Base-by-base conservation (phyloP, 1,284 basidiomycete species). In the Taiwanofungus camphoratus region DNA sequence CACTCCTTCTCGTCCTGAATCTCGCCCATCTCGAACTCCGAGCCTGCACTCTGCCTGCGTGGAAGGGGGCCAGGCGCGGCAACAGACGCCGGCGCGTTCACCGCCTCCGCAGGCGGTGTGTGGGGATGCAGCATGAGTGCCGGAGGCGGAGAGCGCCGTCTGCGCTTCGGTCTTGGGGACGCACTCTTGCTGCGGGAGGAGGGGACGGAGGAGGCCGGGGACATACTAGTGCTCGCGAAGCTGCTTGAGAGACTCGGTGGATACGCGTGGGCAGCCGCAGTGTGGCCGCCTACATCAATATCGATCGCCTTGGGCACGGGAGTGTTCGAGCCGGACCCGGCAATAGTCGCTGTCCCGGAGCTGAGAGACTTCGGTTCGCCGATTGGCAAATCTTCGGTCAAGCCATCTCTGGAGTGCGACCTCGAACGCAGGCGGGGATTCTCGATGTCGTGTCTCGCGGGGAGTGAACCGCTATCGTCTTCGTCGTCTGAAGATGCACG, bases 401-500 rank as follows among this genome's bases (percentile, higher is more conserved):
- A 27, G 5, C 60, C 51, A 5, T 61, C 59, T 27, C 56, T 54
- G 8, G 74, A 70, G 26, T 51, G 60, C 18, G 65, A 66, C 33
- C 54, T 60, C 12, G 54, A 55, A 24, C 56, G 57, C 32, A 62
- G 64, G 12, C 50, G 52, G 55, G 59, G 58, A 40, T 57, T 69
- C 55, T 80, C 74, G 38, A 79, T 59, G 50, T 82, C 79, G 45
- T 63, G 56, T 23, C 54, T 56, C 19, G 54, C 32, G 47, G 50
- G 46, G 13, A 33, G 23, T 24, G 31, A 41, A 13, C 56, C 52
- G 15, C 58, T 61, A 33, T 70, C 64, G 32, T 77, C 74, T 39
- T 77, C 80, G 12, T 79, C 79, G 34, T 78, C 77, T 34, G 79
- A 77, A 9, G 67, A 80, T 8, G 49, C 50, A 26, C 53, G 55